phyloP scores from a whole-genome alignment of 2,329 filamentous ascomycete species.

The Verticillium nonalfalfae region DNA sequence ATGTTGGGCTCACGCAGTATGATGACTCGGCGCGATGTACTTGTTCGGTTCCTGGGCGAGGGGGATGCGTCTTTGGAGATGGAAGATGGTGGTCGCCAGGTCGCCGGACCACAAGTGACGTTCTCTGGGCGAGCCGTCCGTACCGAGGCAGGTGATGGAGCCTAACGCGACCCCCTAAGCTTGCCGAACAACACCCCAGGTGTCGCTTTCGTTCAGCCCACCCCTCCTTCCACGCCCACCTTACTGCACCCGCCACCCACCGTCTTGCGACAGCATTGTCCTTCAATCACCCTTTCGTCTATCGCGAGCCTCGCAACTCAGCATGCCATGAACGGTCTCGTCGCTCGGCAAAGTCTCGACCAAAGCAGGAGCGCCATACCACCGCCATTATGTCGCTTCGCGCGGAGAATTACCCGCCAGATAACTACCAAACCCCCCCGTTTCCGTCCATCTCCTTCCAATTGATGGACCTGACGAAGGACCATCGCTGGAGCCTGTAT shows the following conservation, averaged over 20 bases:
- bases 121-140: slow-evolving; percentile 5
- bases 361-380: background rate
- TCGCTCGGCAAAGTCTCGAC: background rate
- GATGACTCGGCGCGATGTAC: background rate
- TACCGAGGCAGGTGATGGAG: slow-evolving; percentile 19
- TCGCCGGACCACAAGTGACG: background rate
- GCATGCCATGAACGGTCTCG: background rate
- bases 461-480: slow-evolving; percentile 34
- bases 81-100: background rate
- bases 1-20: slow-evolving; percentile 33
- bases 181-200: slow-evolving; percentile 1
- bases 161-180: slow-evolving; percentile 9
- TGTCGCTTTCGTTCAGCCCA: background rate
- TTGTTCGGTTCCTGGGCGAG: background rate
- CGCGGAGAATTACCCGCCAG: slow-evolving; percentile 27
- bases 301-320: background rate
- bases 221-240: slow-evolving; percentile 3
- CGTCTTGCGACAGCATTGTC: slow-evolving; percentile 1
- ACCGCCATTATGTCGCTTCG: slow-evolving; percentile 3
- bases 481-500: slow-evolving; percentile 57
- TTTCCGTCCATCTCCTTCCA: slow-evolving; percentile 84
- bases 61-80: background rate
- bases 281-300: background rate
- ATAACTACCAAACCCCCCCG: slow-evolving; percentile 56
- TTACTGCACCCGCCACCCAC: background rate